Conservation (phyloP, 495 filamentous ascomycete species). For the Neurospora sp. region DNA sequence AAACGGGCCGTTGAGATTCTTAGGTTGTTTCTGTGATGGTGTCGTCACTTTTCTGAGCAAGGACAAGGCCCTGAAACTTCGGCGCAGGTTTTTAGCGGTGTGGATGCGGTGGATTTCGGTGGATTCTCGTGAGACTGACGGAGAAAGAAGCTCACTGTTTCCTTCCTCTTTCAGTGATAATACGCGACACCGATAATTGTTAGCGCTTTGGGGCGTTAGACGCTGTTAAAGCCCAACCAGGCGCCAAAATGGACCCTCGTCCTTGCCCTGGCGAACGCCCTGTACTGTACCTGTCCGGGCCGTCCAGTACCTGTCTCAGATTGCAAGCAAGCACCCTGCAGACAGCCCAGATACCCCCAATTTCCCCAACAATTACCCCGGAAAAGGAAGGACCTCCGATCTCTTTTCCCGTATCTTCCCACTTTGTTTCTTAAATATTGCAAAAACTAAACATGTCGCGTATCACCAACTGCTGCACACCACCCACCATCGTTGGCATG, state of each 20-base stretch:
- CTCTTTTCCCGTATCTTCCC: background rate
- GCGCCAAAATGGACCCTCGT: background rate
- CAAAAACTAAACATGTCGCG: background rate
- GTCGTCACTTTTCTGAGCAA: background rate
- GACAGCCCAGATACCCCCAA: background rate
- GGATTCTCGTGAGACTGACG: background rate
- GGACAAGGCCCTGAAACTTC: background rate
- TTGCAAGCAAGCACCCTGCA: background rate
- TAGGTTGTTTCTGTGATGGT: background rate
- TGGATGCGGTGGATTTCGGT: background rate
- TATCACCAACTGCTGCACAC: background rate
- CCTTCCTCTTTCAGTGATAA: background rate
- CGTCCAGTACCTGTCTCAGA: background rate
- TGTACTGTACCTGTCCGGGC: background rate
- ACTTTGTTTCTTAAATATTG: background rate
- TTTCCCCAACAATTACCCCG: background rate
- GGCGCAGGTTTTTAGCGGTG: background rate
- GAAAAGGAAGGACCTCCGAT: background rate
- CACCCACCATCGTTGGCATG: background rate
- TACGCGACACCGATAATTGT: background rate
- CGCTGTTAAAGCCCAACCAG: background rate
- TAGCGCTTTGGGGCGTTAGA: background rate
- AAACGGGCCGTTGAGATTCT: background rate
- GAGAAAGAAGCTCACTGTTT: background rate
- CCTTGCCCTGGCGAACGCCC: background rate